Conservation (phyloP, 495 filamentous ascomycete genomes). For the Xylaria telfairii region DNA sequence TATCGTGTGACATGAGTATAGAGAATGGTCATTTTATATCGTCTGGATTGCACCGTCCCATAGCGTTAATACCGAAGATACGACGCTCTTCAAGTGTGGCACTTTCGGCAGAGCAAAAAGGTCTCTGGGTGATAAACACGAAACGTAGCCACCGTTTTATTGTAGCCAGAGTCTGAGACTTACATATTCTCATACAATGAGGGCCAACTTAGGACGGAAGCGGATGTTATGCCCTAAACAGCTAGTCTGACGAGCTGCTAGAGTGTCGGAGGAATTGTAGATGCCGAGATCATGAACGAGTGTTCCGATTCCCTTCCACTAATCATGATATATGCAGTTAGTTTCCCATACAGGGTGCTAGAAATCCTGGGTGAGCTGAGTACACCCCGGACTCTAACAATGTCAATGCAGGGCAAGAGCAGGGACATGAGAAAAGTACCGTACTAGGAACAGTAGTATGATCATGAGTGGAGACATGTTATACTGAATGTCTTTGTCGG, state of each 20-base stretch:
- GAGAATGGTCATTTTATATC: neutral
- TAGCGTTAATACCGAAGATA: neutral
- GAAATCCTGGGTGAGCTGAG: slow-evolving; percentile 15
- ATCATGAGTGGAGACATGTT: neutral
- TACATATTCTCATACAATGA: neutral
- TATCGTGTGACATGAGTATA: neutral
- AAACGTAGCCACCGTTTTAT: neutral
- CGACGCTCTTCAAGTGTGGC: neutral
- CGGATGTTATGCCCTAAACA: neutral
- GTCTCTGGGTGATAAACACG: neutral
- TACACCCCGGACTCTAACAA: slow-evolving; percentile 10
- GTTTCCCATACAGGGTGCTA: neutral
- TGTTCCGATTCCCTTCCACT: neutral
- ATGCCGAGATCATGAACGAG: slow-evolving; percentile 1
- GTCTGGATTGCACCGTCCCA: neutral
- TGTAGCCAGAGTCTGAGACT: neutral
- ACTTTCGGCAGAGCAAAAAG: neutral
- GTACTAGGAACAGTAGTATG: neutral
- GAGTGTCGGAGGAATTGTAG: neutral
- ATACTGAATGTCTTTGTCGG: neutral
- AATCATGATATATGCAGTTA: neutral
- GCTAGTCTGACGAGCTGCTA: neutral
- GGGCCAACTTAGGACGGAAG: neutral
- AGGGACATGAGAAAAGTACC: neutral
- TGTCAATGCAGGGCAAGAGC: slow-evolving; percentile 8